These are phyloP conservation scores for Lactuca sativa DNA, from an alignment of 129 eudicot genomes.

Conservation along the genomic window DNA sequence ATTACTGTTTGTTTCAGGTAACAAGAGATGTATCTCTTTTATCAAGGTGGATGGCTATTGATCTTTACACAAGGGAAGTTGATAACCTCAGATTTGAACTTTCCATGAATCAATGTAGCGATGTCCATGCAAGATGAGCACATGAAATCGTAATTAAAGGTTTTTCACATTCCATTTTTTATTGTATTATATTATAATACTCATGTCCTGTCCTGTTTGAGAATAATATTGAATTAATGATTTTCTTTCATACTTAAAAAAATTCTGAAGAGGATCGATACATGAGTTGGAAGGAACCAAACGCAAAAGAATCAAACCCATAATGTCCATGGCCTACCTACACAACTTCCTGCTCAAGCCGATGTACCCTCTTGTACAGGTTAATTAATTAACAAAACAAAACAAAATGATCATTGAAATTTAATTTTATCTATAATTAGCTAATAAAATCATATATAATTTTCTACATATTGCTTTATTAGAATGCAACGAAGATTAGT, in stretches of 20 bases:
- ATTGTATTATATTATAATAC: too few species aligned
- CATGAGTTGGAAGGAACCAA: constrained; percentile 60
- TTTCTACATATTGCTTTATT: constrained; percentile 20
- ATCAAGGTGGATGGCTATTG: constrained; percentile 98
- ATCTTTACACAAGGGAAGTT: constrained; percentile 88
- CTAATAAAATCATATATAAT: constrained; percentile 2
- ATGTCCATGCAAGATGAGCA: constrained; percentile 55
- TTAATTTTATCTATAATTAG: background rate
- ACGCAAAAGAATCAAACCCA: constrained; percentile 41
- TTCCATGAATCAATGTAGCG: constrained; percentile 81
- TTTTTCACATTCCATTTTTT: background rate
- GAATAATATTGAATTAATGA: constrained; percentile 2
- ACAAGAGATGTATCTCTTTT: constrained; percentile 86
- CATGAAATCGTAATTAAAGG: constrained; percentile 65
- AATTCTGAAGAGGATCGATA: constrained; percentile 47
- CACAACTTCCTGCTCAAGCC: constrained; percentile 85
- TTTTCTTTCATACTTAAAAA: constrained; percentile 36
- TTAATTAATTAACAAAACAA: constrained; percentile 26
- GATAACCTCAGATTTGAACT: constrained; percentile 92
- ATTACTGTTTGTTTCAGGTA: constrained; percentile 51
- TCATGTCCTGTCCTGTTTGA: background rate
- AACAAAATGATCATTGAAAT: too few species aligned
- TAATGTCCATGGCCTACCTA: constrained; percentile 51
- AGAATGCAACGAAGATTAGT: constrained; percentile 62
- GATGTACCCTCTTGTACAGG: constrained; percentile 90